A percentile compares a stretch with the other conserved stretches of the same genome.
These are phyloP conservation scores for Oryza meyeriana DNA, from an alignment of 176 grass and related monocot species.

Conservation along the genomic window DNA sequence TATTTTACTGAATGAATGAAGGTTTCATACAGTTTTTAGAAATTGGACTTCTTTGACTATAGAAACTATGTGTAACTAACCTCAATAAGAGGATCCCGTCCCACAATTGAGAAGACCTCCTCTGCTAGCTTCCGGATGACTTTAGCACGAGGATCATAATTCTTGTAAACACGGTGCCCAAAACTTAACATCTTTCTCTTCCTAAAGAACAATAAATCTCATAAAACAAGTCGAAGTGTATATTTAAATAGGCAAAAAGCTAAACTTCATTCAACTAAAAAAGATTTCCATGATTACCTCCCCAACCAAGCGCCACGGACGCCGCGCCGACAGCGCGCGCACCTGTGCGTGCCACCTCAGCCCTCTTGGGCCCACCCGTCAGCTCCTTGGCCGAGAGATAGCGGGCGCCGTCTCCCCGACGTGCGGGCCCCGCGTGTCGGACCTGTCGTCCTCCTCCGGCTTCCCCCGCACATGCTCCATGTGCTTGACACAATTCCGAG, in stretches of 20 bases:
- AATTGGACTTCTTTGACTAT: background rate
- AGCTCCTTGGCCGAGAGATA: too few relatives aligned
- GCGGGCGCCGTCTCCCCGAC: too few relatives aligned
- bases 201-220: constrained; percentile 38
- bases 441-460: too few relatives aligned
- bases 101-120: constrained; percentile 95
- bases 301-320: too few relatives aligned
- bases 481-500: too few relatives aligned
- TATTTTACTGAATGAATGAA: background rate
- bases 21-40: background rate
- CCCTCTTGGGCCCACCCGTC: too few relatives aligned
- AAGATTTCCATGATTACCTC: background rate
- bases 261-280: constrained; percentile 1
- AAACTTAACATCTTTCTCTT: constrained; percentile 97
- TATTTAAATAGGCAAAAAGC: background rate
- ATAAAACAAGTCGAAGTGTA: constrained; percentile 1
- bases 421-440: too few relatives aligned
- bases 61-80: constrained; percentile 31
- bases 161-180: constrained; percentile 95
- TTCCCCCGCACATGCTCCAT: too few relatives aligned
- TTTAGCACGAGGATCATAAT: constrained; percentile 97
- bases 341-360: too few relatives aligned
- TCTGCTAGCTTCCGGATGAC: constrained; percentile 92
- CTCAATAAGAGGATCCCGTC: constrained; percentile 93
- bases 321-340: too few relatives aligned